Conservation (phyloP, 176 grass and related monocot species). For the Raddia guianensis region DNA sequence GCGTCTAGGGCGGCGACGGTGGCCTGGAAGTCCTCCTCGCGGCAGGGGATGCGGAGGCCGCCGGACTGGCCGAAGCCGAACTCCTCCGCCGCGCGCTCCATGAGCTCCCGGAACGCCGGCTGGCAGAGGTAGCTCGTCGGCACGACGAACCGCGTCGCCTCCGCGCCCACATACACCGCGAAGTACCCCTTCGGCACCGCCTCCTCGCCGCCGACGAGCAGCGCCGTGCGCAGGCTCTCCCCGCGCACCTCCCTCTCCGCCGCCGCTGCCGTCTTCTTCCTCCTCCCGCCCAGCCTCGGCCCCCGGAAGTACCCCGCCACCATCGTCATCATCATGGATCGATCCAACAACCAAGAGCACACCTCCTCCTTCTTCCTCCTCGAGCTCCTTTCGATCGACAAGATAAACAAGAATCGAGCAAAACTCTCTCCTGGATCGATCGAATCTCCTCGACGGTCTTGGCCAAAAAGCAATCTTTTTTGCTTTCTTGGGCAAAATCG, state of each 20-base stretch:
- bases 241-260: not conserved
- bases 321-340: slow-evolving; percentile 31
- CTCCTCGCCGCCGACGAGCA: slow-evolving; percentile 1
- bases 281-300: slow-evolving; percentile 42
- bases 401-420: not conserved
- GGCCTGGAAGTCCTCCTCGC: slow-evolving; percentile 54
- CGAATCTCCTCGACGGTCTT: not conserved
- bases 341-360: not conserved
- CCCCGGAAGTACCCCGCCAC: slow-evolving; percentile 45
- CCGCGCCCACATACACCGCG: slow-evolving; percentile 65
- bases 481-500: not conserved
- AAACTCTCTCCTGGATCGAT: not conserved
- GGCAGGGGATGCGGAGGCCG: slow-evolving; percentile 56
- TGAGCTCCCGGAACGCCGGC: slow-evolving; percentile 49
- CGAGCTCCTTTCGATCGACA: not conserved
- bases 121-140: slow-evolving; percentile 53
- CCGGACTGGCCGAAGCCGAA: slow-evolving; percentile 62
- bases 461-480: not conserved
- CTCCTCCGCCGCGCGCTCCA: slow-evolving; percentile 72
- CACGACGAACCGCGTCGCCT: slow-evolving; percentile 59
- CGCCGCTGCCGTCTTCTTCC: not conserved
- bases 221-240: slow-evolving; percentile 9
- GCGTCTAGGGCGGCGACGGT: slow-evolving; percentile 32
- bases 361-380: not conserved
- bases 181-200: slow-evolving; percentile 57